Evolutionary conservation across 371 early-diverging fungal species (phyloP).

Genomic region (Gilbertella persicaria): DNA sequence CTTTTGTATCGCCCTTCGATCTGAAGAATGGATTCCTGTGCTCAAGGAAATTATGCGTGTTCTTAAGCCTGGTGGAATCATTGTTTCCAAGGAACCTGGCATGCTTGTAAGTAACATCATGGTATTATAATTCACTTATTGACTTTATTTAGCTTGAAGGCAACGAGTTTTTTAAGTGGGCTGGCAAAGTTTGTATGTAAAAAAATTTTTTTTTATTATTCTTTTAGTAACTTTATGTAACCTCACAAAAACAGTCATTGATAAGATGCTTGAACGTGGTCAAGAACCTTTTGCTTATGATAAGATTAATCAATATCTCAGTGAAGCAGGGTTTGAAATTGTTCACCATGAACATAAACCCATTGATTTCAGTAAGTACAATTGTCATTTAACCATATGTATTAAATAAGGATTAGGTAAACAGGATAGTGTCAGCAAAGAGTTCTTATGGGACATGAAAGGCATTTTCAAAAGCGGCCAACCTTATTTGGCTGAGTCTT

Average conservation of each 20-base stretch:
- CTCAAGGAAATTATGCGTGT: slow-evolving; percentile 54
- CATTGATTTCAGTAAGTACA: slow-evolving; percentile 14
- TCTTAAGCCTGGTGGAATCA: slow-evolving; percentile 58
- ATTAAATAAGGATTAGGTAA: slow-evolving; percentile 4
- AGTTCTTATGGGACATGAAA: slow-evolving; percentile 24
- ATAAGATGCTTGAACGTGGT: slow-evolving; percentile 38
- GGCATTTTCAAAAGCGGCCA: slow-evolving; percentile 21
- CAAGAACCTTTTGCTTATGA: slow-evolving; percentile 50
- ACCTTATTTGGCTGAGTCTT: slow-evolving; percentile 18
- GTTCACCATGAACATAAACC: slow-evolving; percentile 22
- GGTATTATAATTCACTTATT: neutral
- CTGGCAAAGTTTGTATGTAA: slow-evolving; percentile 31
- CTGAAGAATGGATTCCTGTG: slow-evolving; percentile 51
- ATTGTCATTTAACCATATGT: neutral
- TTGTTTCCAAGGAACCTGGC: slow-evolving; percentile 53
- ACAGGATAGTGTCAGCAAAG: slow-evolving; percentile 21
- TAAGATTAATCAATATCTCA: slow-evolving; percentile 35
- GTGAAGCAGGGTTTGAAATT: slow-evolving; percentile 35
- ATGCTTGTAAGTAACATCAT: slow-evolving; percentile 29
- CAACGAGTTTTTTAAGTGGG: slow-evolving; percentile 34
- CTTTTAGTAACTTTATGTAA: neutral
- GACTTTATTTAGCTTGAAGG: slow-evolving; percentile 23
- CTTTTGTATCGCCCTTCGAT: slow-evolving; percentile 49
- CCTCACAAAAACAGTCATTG: too few relatives aligned
- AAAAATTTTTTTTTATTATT: neutral